Conservation (phyloP, 768 basidiomycete genomes). For the Termitomyces sp. region DNA sequence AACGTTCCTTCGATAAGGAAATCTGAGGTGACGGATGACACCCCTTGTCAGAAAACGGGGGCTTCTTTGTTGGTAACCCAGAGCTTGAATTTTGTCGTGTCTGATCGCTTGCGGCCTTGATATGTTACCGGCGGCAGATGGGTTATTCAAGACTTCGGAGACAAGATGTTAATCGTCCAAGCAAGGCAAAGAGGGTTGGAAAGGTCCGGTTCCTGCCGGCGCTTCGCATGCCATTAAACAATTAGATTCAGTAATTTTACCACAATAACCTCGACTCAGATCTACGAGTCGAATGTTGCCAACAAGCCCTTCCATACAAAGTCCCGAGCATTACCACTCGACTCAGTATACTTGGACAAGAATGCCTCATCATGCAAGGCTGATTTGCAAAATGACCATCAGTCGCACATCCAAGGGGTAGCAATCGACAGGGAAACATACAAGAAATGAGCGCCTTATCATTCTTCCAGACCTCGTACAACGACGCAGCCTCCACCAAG, state of each 20-base stretch:
- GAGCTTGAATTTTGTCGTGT: too few species aligned
- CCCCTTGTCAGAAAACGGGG: too few species aligned
- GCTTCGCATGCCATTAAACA: not conserved
- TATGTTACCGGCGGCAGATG: too few species aligned
- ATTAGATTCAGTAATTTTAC: not conserved
- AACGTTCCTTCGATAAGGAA: too few species aligned
- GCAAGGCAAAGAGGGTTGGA: too few species aligned
- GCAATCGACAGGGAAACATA: conserved; percentile 24
- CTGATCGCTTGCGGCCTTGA: too few species aligned
- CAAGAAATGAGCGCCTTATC: conserved; percentile 51
- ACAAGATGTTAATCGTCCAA: too few species aligned
- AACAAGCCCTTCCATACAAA: conserved; percentile 71
- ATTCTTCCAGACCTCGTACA: conserved; percentile 77
- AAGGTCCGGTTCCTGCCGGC: too few species aligned
- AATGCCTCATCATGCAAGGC: conserved; percentile 64
- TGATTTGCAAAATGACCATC: conserved; percentile 10
- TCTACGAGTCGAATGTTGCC: conserved; percentile 21
- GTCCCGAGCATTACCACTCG: conserved; percentile 73
- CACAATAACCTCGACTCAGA: not conserved
- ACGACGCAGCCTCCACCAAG: conserved; percentile 62
- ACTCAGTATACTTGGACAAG: conserved; percentile 73
- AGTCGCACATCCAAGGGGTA: not conserved
- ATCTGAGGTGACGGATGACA: too few species aligned
- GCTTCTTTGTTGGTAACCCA: too few species aligned
- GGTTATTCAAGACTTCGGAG: too few species aligned